Conservation (phyloP, 2,329 filamentous ascomycete species). For the Neonectria punicea region DNA sequence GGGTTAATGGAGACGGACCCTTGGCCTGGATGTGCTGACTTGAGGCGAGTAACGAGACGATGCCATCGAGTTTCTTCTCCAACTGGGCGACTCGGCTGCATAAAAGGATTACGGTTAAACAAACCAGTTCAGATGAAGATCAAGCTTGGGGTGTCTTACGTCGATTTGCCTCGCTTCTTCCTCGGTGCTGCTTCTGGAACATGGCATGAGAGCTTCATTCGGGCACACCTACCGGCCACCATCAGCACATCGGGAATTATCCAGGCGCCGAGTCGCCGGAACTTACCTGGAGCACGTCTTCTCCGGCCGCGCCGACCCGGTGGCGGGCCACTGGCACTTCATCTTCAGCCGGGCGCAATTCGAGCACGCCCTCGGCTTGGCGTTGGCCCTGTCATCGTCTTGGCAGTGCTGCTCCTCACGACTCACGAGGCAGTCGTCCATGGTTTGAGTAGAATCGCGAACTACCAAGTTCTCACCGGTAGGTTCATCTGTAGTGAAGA, state of each 20-base stretch:
- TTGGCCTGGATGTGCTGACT: conserved; percentile 42
- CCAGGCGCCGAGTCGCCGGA: not conserved
- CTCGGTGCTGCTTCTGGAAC: conserved; percentile 48
- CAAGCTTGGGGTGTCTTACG: conserved; percentile 33
- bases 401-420: conserved; percentile 7
- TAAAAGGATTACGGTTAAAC: not conserved
- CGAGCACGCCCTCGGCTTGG: conserved; percentile 47
- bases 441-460: not conserved
- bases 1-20: conserved; percentile 36
- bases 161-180: conserved; percentile 51
- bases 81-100: conserved; percentile 51
- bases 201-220: conserved; percentile 48
- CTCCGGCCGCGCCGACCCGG: conserved; percentile 33
- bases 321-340: conserved; percentile 48
- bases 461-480: not conserved
- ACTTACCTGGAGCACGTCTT: conserved; percentile 43
- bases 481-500: not conserved
- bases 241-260: conserved; percentile 8
- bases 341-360: conserved; percentile 51
- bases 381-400: conserved; percentile 2
- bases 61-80: conserved; percentile 54
- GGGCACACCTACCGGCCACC: conserved; percentile 43
- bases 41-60: conserved; percentile 50
- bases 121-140: not conserved
- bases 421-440: conserved; percentile 39